phyloP scores from a whole-genome alignment of 148 eudicot genomes.

The Camellia japonica region DNA sequence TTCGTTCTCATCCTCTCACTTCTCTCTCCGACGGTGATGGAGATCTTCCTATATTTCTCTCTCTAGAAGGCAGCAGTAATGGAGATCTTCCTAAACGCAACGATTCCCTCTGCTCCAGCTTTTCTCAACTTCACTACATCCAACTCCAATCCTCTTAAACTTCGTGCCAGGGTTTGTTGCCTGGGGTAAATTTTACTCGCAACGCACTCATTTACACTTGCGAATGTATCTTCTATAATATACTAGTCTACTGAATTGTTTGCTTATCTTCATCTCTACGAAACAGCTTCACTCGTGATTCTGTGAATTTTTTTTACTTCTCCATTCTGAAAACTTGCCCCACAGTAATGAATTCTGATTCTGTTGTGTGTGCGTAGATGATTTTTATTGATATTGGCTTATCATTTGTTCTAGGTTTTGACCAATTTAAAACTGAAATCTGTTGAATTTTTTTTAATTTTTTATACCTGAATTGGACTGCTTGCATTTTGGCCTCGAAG shows the following conservation, averaged over 20 bases:
- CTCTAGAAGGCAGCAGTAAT: background rate
- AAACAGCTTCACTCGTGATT: background rate
- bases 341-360: background rate
- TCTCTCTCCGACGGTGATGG: background rate
- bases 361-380: background rate
- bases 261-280: background rate
- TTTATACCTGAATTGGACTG: no score
- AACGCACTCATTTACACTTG: background rate
- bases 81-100: background rate
- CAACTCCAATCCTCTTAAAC: conserved; percentile 3
- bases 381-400: no score
- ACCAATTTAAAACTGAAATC: no score
- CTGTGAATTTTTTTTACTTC: no score
- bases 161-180: background rate
- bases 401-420: no score
- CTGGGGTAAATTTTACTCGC: conserved; percentile 4
- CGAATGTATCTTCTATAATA: no score
- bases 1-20: background rate
- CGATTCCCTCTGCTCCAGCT: background rate
- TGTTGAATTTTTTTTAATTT: no score
- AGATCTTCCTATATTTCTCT: background rate
- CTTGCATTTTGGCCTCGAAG: no score
- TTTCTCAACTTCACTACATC: background rate
- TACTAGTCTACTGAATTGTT: background rate
- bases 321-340: background rate